Evolutionary conservation across 495 filamentous ascomycete genomes (phyloP).

Genomic region (Penicillium desertorum): DNA sequence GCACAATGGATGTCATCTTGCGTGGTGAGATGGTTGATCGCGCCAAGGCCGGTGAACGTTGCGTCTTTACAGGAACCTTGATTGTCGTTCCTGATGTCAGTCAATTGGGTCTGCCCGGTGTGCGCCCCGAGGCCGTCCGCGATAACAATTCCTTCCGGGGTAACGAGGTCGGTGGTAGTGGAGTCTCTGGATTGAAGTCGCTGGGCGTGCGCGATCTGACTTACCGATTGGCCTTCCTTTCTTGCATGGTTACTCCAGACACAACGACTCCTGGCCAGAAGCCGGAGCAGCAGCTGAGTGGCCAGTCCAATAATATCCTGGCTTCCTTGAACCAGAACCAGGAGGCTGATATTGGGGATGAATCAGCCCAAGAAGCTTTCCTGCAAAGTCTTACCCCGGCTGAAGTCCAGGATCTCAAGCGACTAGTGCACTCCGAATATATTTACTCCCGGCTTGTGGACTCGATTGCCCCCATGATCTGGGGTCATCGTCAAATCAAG

Average conservation of each 20-base stretch:
- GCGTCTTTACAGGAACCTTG: conserved; percentile 91
- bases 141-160: conserved; percentile 75
- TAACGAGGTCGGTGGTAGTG: conserved; percentile 75
- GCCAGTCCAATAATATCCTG: conserved; percentile 75
- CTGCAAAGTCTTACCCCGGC: conserved; percentile 75
- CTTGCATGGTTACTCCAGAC: conserved; percentile 96
- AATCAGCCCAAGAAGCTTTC: conserved; percentile 85
- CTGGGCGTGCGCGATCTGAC: conserved; percentile 94
- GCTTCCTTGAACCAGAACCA: conserved; percentile 73
- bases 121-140: conserved; percentile 78
- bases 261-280: conserved; percentile 72
- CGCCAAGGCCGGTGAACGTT: conserved; percentile 96
- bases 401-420: conserved; percentile 88
- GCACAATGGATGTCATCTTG: conserved; percentile 97
- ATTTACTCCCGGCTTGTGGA: conserved; percentile 93
- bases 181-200: conserved; percentile 85
- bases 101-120: conserved; percentile 86
- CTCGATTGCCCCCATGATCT: conserved; percentile 95
- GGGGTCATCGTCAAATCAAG: conserved; percentile 96
- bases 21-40: conserved; percentile 97
- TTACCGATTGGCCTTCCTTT: conserved; percentile 94
- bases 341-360: conserved; percentile 66
- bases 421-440: conserved; percentile 91
- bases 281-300: conserved; percentile 63
- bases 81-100: conserved; percentile 98